These are phyloP conservation scores for Herpetospermum pedunculosum DNA, from an alignment of 306 rosid species.

Conservation along the genomic window DNA sequence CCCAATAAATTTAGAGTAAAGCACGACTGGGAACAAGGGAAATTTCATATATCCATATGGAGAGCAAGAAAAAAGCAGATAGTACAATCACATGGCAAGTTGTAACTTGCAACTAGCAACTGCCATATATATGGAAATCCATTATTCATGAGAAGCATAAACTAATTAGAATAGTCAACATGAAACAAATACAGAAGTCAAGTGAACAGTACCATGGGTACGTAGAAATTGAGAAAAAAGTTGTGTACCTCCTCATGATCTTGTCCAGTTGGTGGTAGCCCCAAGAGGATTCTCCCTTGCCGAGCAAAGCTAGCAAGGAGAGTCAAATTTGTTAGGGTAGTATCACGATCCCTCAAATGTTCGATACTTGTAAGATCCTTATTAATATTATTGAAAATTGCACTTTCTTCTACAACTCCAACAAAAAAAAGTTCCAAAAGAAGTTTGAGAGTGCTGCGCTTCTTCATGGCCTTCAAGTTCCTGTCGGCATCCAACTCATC, in stretches of 20 bases:
- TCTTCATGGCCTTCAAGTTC: conserved; percentile 92
- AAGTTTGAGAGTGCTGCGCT: conserved; percentile 88
- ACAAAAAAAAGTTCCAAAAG: conserved; percentile 86
- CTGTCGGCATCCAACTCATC: conserved; percentile 78
- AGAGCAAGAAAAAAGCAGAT: conserved; percentile 4
- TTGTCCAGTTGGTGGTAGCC: conserved; percentile 63
- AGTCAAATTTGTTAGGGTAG: conserved; percentile 89
- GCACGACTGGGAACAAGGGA: conserved; percentile 8
- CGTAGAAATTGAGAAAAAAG: not conserved
- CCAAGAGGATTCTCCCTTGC: conserved; percentile 86
- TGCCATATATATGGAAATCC: not conserved
- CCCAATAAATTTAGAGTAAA: conserved; percentile 18
- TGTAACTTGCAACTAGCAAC: not conserved
- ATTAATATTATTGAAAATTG: conserved; percentile 62
- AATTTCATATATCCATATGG: not conserved
- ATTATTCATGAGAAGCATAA: not conserved
- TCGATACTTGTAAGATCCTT: conserved; percentile 85
- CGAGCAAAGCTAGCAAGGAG: conserved; percentile 99
- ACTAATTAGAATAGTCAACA: not conserved
- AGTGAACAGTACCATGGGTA: not conserved
- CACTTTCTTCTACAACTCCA: conserved; percentile 81
- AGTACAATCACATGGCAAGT: not conserved
- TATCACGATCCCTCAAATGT: conserved; percentile 85
- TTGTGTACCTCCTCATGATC: conserved; percentile 72
- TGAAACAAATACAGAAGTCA: not conserved